Evolutionary conservation across 129 eudicot species (phyloP), one percentile per base, ranked within the genome.

Genomic region (Chrysanthemum makinoi): DNA sequence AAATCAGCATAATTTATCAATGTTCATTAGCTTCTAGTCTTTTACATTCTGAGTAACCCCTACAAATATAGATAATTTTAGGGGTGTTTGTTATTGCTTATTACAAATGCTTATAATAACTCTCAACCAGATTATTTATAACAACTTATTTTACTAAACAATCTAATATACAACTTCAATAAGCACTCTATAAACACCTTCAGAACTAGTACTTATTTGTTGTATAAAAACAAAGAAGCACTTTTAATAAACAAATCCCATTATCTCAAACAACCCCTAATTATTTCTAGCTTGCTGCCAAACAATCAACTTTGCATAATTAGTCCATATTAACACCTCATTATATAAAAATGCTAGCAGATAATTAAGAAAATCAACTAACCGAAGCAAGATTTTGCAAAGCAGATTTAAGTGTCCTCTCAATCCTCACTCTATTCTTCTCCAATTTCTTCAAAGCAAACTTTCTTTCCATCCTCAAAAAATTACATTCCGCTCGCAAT

Each of bases 401-500:
- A 80, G 96, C 90, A 12, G 96, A 84, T 68, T 73, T 79, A 6
- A 93, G 86, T 12, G 88, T 85, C 26, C 67, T 78, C 68, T 89
- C 87, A 72, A 85, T 76, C 62, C 87, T 75, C 14, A 76, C 71
- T 60, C 86, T 35, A 77, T 93, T 88, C 62, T 78, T 89, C 70
- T 89, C 90, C 85, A 93, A 52, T 22, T 88, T 93, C 81, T 85
- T 87, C 78, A 83, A 68, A 56, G 95, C 91, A 28, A 89, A 64
- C 71, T 93, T 85, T 66, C 91, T 93, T 50, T 93, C 96, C 85
- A 83, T 82, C 64, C 98, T 93, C 88, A 89, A 77, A 28, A 87
- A 83, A 18, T 83, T 86, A 75, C 96, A 89, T 58, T 92, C 98
- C 0, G 98, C 98, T 68, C 98, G 85, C 72, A 92, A 77, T 46